phyloP scores from a whole-genome alignment of 78 protist genomes.

The Dictyostelium firmibasis region DNA sequence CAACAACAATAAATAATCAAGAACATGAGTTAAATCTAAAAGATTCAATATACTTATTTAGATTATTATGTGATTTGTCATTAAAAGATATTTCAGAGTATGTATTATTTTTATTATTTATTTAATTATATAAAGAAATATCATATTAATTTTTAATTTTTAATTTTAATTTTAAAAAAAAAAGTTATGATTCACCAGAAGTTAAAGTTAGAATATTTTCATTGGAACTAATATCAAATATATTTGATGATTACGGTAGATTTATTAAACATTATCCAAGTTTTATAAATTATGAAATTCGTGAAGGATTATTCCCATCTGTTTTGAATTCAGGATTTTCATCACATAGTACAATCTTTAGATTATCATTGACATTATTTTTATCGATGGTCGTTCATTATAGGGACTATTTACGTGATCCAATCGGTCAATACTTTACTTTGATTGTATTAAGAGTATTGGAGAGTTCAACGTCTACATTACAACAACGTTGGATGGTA shows the following conservation, averaged over 20 bases:
- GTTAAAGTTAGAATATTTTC: conserved; percentile 74
- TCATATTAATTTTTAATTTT: too few species aligned
- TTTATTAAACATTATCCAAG: conserved; percentile 40
- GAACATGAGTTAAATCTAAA: conserved; percentile 30
- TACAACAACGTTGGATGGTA: conserved; percentile 94
- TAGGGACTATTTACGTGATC: conserved; percentile 89
- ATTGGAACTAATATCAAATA: conserved; percentile 58
- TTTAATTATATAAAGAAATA: too few species aligned
- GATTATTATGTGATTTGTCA: conserved; percentile 69
- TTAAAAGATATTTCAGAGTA: conserved; percentile 67
- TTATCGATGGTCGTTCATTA: conserved; percentile 70
- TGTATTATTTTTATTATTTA: neutral
- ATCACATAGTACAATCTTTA: conserved; percentile 61
- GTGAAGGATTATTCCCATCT: conserved; percentile 68
- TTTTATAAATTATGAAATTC: conserved; percentile 68
- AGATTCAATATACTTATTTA: conserved; percentile 56
- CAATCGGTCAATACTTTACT: conserved; percentile 93
- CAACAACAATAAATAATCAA: conserved; percentile 1
- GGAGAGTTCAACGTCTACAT: conserved; percentile 84
- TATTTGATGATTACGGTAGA: conserved; percentile 80
- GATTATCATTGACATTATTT: conserved; percentile 86
- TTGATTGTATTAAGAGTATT: conserved; percentile 91
- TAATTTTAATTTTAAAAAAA: neutral
- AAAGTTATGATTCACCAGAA: conserved; percentile 64
- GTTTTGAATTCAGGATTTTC: conserved; percentile 60